phyloP scores from a whole-genome alignment of 2,329 filamentous ascomycete genomes.

The Incumbomyces delicatus region DNA sequence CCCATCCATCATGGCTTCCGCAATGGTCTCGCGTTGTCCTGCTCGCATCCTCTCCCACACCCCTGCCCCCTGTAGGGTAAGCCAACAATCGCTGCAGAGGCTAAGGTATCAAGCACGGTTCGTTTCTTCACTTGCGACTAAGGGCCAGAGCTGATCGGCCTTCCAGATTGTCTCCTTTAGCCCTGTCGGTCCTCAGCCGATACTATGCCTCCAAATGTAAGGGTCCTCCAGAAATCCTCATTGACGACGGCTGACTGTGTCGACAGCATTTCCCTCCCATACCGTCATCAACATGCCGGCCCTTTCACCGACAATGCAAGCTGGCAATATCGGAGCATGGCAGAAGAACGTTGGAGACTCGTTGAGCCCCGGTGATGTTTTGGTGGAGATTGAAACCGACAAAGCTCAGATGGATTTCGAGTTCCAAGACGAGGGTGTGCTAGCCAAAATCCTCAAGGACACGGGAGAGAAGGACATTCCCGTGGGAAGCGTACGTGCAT shows the following conservation, averaged over 20 bases:
- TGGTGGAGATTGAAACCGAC: constrained; percentile 98
- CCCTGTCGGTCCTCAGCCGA: constrained; percentile 51
- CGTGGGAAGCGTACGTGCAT: constrained; percentile 72
- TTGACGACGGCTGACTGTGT: constrained; percentile 15
- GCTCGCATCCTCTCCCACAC: constrained; percentile 35
- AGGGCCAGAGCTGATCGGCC: constrained; percentile 7
- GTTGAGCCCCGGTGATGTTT: constrained; percentile 81
- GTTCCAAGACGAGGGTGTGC: constrained; percentile 93
- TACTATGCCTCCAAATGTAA: constrained; percentile 62
- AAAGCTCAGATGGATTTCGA: constrained; percentile 99
- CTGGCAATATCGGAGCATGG: constrained; percentile 93
- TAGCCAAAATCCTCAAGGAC: constrained; percentile 90
- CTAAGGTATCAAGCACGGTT: constrained; percentile 35
- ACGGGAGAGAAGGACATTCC: constrained; percentile 87
- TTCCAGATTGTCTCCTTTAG: constrained; percentile 29
- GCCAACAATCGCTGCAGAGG: constrained; percentile 35
- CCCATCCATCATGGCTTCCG: constrained; percentile 45
- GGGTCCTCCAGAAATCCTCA: constrained; percentile 21
- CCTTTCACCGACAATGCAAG: constrained; percentile 92
- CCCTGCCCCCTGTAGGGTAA: constrained; percentile 30
- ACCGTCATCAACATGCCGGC: constrained; percentile 96
- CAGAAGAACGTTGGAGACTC: constrained; percentile 92
- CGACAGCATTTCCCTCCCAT: constrained; percentile 79
- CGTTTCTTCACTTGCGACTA: constrained; percentile 9
- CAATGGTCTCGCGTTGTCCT: constrained; percentile 36